Evolutionary conservation across 208 protist genomes (phyloP).

Genomic region (Eutreptiella sp.): DNA sequence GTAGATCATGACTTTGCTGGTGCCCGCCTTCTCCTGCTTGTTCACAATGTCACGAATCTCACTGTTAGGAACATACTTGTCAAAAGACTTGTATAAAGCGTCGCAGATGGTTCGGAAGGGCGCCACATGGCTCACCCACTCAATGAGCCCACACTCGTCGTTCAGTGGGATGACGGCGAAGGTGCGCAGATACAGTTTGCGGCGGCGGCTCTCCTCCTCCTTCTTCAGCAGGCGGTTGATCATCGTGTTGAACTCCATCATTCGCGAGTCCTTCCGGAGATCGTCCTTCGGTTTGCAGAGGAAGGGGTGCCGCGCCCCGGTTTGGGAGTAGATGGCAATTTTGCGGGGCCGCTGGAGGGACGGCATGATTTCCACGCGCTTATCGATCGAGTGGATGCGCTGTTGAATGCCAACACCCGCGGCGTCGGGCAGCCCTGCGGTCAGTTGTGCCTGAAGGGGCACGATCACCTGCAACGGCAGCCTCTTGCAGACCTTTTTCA

Average conservation of each 20-base stretch:
- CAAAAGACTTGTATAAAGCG: constrained; percentile 61
- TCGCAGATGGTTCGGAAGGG: constrained; percentile 64
- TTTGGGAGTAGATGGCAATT: constrained; percentile 61
- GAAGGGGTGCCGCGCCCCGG: constrained; percentile 65
- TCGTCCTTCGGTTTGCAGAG: constrained; percentile 87
- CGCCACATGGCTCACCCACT: constrained; percentile 86
- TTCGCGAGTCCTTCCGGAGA: constrained; percentile 85
- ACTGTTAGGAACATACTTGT: constrained; percentile 50
- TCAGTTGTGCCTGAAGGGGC: background rate
- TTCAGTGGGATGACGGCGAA: constrained; percentile 77
- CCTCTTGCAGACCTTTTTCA: too few relatives aligned
- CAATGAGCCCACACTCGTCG: constrained; percentile 84
- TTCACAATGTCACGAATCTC: constrained; percentile 60
- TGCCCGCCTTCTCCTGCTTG: constrained; percentile 49
- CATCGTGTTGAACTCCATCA: constrained; percentile 87
- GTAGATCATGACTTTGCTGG: constrained; percentile 61
- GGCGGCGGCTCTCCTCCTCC: constrained; percentile 64
- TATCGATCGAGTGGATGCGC: constrained; percentile 54
- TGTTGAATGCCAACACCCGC: background rate
- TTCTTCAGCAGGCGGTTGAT: constrained; percentile 84
- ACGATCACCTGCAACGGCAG: background rate
- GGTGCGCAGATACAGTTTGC: constrained; percentile 64
- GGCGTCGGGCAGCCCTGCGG: background rate
- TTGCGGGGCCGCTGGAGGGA: constrained; percentile 85
- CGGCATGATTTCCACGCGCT: constrained; percentile 64